phyloP scores from a whole-genome alignment of 1,284 basidiomycete species.

The Sparassis latifolia region DNA sequence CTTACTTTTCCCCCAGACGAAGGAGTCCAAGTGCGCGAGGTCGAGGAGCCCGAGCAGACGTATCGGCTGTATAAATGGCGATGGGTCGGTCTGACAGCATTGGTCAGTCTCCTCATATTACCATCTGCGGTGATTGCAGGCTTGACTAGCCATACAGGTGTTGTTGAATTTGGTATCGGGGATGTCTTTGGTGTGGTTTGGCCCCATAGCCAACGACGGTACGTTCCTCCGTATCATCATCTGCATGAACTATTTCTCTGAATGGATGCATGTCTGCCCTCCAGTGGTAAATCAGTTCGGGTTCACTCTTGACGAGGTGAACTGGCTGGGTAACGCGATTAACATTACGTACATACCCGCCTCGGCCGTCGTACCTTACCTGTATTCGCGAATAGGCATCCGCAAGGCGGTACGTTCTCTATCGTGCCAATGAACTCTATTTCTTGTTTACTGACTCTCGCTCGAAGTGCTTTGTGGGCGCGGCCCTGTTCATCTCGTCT shows the following conservation, averaged over 20 bases:
- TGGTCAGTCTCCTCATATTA: constrained; percentile 35
- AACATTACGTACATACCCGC: constrained; percentile 54
- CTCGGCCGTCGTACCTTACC: constrained; percentile 48
- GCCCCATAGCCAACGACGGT: constrained; percentile 68
- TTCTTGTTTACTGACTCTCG: not conserved
- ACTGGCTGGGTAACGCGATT: constrained; percentile 71
- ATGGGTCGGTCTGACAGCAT: constrained; percentile 55
- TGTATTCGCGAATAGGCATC: constrained; percentile 55
- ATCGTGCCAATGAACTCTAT: not conserved
- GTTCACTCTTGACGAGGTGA: constrained; percentile 59
- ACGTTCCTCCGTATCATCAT: constrained; percentile 6
- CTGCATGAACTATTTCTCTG: not conserved
- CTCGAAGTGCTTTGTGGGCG: constrained; percentile 5
- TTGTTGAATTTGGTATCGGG: constrained; percentile 54
- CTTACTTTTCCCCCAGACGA: too few relatives aligned
- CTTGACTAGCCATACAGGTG: constrained; percentile 32
- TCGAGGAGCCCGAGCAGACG: not conserved
- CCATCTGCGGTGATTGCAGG: not conserved
- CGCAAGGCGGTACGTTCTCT: constrained; percentile 43
- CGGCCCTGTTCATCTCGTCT: constrained; percentile 22
- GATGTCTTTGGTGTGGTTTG: constrained; percentile 70
- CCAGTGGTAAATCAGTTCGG: constrained; percentile 35
- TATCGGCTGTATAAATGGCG: constrained; percentile 64
- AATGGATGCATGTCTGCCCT: not conserved
- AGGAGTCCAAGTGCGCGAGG: too few relatives aligned